These are phyloP conservation scores for Colletotrichum spaethianum DNA, from an alignment of 2,329 filamentous ascomycete species.

Conservation along the genomic window DNA sequence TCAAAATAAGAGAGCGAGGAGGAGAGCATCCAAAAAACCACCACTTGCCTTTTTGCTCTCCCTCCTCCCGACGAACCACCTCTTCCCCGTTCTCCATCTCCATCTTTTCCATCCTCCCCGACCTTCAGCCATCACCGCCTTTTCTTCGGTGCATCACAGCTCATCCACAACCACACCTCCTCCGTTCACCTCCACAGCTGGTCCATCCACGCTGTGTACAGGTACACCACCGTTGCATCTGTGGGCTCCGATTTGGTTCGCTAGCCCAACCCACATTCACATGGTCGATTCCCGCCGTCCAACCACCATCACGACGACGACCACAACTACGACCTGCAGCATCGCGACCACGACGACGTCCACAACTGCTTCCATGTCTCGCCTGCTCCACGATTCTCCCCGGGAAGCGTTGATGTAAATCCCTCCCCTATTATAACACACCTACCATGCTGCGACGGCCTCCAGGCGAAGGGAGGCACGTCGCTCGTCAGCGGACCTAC, in stretches of 20 bases:
- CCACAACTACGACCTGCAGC: constrained; percentile 19
- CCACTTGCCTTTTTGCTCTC: constrained; percentile 1
- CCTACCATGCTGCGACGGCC: constrained; percentile 74
- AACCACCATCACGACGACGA: constrained; percentile 11
- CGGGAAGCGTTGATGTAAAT: constrained; percentile 41
- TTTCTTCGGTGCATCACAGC: neutral
- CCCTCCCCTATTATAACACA: constrained; percentile 25
- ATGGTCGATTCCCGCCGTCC: constrained; percentile 33
- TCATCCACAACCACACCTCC: constrained; percentile 5
- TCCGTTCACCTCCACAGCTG: constrained; percentile 11
- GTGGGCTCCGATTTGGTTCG: constrained; percentile 39
- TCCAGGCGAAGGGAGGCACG: constrained; percentile 69
- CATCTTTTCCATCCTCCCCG: constrained; percentile 9
- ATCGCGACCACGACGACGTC: constrained; percentile 1
- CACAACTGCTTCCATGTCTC: constrained; percentile 40
- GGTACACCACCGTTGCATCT: neutral
- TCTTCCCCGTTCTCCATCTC: constrained; percentile 5
- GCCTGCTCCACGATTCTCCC: constrained; percentile 25
- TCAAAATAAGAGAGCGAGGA: constrained; percentile 16
- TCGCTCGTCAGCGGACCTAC: constrained; percentile 61
- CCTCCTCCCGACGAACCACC: constrained; percentile 26
- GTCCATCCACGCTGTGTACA: neutral
- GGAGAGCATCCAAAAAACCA: constrained; percentile 17
- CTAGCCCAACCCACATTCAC: constrained; percentile 37
- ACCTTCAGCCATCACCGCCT: constrained; percentile 12